Evolutionary conservation across 129 eudicot species (phyloP), one percentile per base, ranked within the genome.

Genomic region (Calendula officinalis): DNA sequence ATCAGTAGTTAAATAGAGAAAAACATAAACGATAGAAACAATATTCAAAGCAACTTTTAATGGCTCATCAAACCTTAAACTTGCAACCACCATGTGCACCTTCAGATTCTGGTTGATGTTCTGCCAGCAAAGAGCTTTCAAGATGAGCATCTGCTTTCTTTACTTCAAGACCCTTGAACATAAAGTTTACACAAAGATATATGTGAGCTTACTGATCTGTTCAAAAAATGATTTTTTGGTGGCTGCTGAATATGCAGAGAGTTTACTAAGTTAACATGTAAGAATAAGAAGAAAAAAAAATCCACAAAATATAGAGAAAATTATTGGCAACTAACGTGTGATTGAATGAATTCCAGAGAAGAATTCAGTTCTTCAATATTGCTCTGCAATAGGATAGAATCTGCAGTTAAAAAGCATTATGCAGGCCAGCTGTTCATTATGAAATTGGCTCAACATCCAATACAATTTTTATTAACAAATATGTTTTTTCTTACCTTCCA

Each of bases 21-120:
- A 45, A 42, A 0, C 35, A 57, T 42, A 34, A 53, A 22, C n/a
- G n/a, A n/a, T 59, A 67, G 46, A 64, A 58, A 36, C 3, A 50
- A 67, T 42, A 41, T 32, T 35, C 12, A 37, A 48, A 30, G 32
- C 35, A 53, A 37, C 17, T 16, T 71, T 11, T 60, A 42, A 51
- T n/a, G 33, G 55, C 15, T 45, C 37, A 59, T 64, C 56, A 50
- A 63, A 91, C 98, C 96, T 91, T 75, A 64, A 87, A 84, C 39
- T 68, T 77, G 69, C 70, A 67, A 63, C 37, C 73, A 32, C 16
- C 69, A 35, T 62, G 42, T 43, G 78, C 81, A 67, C 58, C 64
- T 41, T 37, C 54, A n/a, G 67, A 44, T 39, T 51, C 56, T 52
- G 46, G 67, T 46, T 79, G 75, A 67, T 58, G 67, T 53, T 55